Conservation (phyloP, 2,329 filamentous ascomycete species). For the Cladosporium sp. region DNA sequence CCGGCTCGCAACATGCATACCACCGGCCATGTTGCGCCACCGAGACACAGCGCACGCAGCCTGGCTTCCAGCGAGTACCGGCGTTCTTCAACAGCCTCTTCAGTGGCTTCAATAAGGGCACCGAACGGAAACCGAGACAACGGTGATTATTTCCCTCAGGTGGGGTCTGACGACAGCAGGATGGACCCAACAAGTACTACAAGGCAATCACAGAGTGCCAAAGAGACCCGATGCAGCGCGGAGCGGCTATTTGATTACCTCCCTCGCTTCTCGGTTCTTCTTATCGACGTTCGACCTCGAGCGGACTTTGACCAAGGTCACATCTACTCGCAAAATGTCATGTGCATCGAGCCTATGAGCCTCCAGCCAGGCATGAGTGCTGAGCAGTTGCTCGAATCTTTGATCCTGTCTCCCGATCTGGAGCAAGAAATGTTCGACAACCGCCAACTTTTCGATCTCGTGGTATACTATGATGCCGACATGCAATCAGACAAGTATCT, state of each 20-base stretch:
- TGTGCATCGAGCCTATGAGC: constrained; percentile 86
- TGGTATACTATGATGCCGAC: constrained; percentile 85
- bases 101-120: constrained; percentile 40
- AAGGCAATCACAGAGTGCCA: constrained; percentile 46
- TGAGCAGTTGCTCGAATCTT: constrained; percentile 64
- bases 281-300: constrained; percentile 83
- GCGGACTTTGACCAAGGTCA: constrained; percentile 85
- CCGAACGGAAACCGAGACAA: constrained; percentile 35
- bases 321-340: constrained; percentile 77
- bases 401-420: constrained; percentile 69
- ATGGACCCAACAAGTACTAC: constrained; percentile 24
- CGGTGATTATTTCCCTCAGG: constrained; percentile 45
- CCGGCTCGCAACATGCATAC: constrained; percentile 72
- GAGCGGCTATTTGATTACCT: constrained; percentile 72
- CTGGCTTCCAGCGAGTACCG: constrained; percentile 55
- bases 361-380: constrained; percentile 67
- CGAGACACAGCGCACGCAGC: constrained; percentile 64
- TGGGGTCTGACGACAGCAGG: constrained; percentile 22
- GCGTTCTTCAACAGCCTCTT: constrained; percentile 52
- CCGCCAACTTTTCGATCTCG: constrained; percentile 73
- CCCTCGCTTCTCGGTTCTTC: constrained; percentile 64
- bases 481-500: constrained; percentile 61
- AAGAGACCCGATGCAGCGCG: constrained; percentile 63
- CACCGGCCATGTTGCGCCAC: constrained; percentile 64
- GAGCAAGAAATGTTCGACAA: constrained; percentile 75